Base-by-base conservation (phyloP, 75 land plant genomes). In the Picea glauca region DNA sequence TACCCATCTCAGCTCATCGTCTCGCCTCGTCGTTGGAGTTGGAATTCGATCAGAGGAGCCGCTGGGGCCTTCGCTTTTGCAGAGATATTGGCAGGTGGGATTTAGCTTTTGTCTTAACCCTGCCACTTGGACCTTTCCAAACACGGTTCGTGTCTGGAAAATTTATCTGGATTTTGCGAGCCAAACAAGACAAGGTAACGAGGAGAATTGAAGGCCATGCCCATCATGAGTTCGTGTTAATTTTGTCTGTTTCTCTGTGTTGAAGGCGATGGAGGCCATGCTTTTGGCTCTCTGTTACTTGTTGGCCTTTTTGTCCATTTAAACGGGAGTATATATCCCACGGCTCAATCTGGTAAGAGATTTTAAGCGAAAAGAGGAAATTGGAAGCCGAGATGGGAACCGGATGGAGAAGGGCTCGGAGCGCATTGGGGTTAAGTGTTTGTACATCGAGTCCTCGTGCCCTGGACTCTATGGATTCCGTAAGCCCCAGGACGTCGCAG, bases 351-450 rank as follows among this genome's bases (percentile, higher is more conserved):
- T 20, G 46, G 56, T 17, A 54, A 30, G 59, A 46, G 76, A 14
- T 12, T 4, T 13, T 14, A 54, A 33, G 74, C 33, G 21, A 17
- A 40, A 43, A 72, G 40, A 40, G 20, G 4, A 72, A 40, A 72
- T 40, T 40, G 30, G 54, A 62, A 32, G 20, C 17, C 0, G 76
- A 63, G 75, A 88, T 90, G 92, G 89, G 89, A n/a, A 83, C 86
- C 38, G 90, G 93, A 18, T 92, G 93, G 93, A 83, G 93, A 75
- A 84, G 84, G 80, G 93, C 91, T 1, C 81, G 83, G 9, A 83
- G 62, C 15, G 85, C 85, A 1, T 67, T 83, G 32, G 83, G 83
- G 31, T 62, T 80, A 17, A 83, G 70, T 58, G 78, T 92, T 43
- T 92, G 93, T 76, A 86, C 85, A 13, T 74, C 76, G 1, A 58